Percentiles rank a stretch among this genome's conserved stretches.
phyloP scores from a whole-genome alignment of 352 stramenopile genomes.

The Pythium scleroteichum region DNA sequence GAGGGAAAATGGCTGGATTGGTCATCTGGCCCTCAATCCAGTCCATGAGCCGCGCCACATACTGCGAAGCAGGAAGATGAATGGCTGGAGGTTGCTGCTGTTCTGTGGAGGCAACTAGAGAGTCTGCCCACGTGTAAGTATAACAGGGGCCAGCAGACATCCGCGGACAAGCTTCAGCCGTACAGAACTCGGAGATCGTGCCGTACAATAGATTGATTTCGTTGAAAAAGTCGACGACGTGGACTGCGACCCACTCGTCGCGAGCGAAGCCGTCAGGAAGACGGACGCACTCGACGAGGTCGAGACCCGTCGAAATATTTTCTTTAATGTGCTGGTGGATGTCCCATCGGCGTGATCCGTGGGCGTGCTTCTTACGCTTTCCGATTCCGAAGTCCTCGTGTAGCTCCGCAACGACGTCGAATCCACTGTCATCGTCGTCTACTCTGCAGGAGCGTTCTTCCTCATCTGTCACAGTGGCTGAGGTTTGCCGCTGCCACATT shows the following conservation, averaged over 20 bases:
- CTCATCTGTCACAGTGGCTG: slow-evolving; percentile 11
- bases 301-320: slow-evolving; percentile 54
- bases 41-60: slow-evolving; percentile 82
- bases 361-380: slow-evolving; percentile 53
- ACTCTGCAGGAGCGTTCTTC: neutral
- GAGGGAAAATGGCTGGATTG: slow-evolving; percentile 62
- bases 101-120: slow-evolving; percentile 14
- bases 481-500: neutral
- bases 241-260: slow-evolving; percentile 73
- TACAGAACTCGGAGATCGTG: slow-evolving; percentile 87
- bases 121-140: slow-evolving; percentile 87
- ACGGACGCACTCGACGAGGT: slow-evolving; percentile 63
- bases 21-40: slow-evolving; percentile 89
- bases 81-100: slow-evolving; percentile 28
- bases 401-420: slow-evolving; percentile 26
- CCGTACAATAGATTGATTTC: slow-evolving; percentile 91
- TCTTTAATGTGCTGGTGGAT: slow-evolving; percentile 73
- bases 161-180: slow-evolving; percentile 50
- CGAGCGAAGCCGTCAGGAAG: slow-evolving; percentile 61
- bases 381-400: slow-evolving; percentile 59
- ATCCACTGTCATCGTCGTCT: slow-evolving; percentile 7
- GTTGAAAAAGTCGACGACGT: slow-evolving; percentile 93
- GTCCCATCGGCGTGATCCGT: slow-evolving; percentile 64
- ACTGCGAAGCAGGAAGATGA: slow-evolving; percentile 72
- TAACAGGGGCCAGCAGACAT: slow-evolving; percentile 85